Base-by-base conservation (phyloP, 192 early-diverging fungal genomes). In the Dissophora globulifera region DNA sequence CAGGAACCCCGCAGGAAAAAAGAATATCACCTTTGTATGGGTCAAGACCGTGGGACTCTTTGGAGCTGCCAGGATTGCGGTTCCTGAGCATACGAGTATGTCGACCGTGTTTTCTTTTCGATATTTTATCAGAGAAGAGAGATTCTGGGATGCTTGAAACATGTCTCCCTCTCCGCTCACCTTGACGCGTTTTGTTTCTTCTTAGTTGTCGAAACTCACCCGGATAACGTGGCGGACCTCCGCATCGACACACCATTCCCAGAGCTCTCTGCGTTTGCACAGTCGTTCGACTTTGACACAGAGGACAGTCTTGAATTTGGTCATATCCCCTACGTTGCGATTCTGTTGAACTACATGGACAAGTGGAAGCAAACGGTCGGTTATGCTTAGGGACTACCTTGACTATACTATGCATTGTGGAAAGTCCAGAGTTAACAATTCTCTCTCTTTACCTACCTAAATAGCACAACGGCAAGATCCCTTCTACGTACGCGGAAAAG, bases 171-270 rank as follows among this genome's bases (percentile, higher is more conserved):
- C n/a, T n/a, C n/a, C n/a, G n/a, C n/a, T n/a, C n/a, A n/a, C n/a
- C n/a, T n/a, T n/a, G n/a, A n/a, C n/a, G n/a, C n/a, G n/a, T n/a
- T n/a, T n/a, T n/a, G n/a, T 38, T 7, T 59, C 35, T 23, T 63
- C 27, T 40, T 82, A 95, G 94, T 97, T 43, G 87, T 97, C 26
- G 97, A 99, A 69, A 87, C 92, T 17, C 95, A 99, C 75, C 93
- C 91, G 10, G 93, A 93, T 20, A 86, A 71, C 48, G 76, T 84
- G 29, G 62, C 85, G 10, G 97, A 98, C 79, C 83, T 97, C 25
- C 92, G 97, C 11, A 69, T 99, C 30, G 90, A 91, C 72, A 63
- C 79, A 30, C 95, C 97, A 7, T 97, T 98, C 79, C 82, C 85
- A 8, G 89, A 85, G 30, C 79, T 99, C 16, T 50, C 62, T 4